Evolutionary conservation across 768 basidiomycete genomes (phyloP), one percentile per base, ranked within the genome.

Genomic region (Hypholoma fasciculare): DNA sequence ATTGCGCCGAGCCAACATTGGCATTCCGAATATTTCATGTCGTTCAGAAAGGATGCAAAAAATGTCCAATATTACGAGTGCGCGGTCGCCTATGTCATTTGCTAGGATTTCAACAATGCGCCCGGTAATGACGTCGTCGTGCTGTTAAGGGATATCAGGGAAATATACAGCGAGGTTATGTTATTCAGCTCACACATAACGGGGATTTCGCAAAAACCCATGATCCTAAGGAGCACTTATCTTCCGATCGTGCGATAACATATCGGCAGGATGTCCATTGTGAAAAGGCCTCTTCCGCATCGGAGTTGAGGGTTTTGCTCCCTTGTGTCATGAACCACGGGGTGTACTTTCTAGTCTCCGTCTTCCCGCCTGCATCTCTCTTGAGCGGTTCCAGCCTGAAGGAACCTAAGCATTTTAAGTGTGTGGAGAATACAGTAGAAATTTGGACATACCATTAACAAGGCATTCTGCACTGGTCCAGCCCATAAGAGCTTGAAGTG

Each of bases 191-290:
- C 30, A 38, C 52, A 60, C 23, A 17, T 43, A 58, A 47, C 20
- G 65, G 60, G 4, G 62, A 61, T 44, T 39, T 59, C 19, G 64
- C 66, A 58, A 69, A 64, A 17, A 70, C 53, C 69, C 68, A 69
- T 19, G 65, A 69, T 39, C 61, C 62, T 26, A 50, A 52, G 19
- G 44, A 27, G 57, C 70, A 70, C 26, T 57, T 34, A 49, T 71
- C 70, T 50, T 58, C 39, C 11, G 23, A 47, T 47, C 13, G n/a
- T 23, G 46, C 46, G n/a, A 47, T 26, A 47, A 26, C 23, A 13
- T 47, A 26, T 47, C n/a, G 39, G 39, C 12, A n/a, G 39, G 12
- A 11, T 11, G 27, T 30, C 27, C 27, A 30, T 30, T 30, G 27
- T 30, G 27, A 30, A 30, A 4, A 4, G 4, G 11, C n/a, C 4